phyloP scores from a whole-genome alignment of 768 basidiomycete species.

The Plicaturopsis crispa region DNA sequence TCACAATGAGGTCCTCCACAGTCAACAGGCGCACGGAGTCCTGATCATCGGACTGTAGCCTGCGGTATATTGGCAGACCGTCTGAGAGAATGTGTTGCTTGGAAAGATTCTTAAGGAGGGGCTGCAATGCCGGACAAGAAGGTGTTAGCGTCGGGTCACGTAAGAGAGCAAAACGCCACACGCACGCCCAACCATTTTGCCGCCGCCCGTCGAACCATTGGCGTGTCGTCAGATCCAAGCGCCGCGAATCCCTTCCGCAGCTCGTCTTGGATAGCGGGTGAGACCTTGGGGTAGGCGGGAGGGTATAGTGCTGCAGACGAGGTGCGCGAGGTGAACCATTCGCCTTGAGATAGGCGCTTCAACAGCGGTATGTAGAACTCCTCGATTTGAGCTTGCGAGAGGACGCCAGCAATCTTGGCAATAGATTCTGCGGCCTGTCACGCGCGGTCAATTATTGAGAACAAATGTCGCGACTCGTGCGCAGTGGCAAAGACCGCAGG shows the following conservation, averaged over 20 bases:
- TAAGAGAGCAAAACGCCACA: constrained; percentile 10
- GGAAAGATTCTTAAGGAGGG: constrained; percentile 71
- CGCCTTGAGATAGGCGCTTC: constrained; percentile 82
- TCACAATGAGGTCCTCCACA: constrained; percentile 90
- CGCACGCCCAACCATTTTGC: constrained; percentile 94
- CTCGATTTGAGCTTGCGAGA: constrained; percentile 78
- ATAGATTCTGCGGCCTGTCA: constrained; percentile 90
- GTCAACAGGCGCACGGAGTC: constrained; percentile 95
- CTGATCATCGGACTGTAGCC: constrained; percentile 93
- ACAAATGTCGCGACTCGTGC: background rate
- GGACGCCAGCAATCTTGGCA: constrained; percentile 74
- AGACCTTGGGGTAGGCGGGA: constrained; percentile 79
- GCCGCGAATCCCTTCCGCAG: constrained; percentile 77
- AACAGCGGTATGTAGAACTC: constrained; percentile 88
- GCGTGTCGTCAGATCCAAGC: constrained; percentile 90
- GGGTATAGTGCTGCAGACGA: constrained; percentile 93
- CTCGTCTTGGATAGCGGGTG: constrained; percentile 72
- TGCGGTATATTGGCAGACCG: constrained; percentile 86
- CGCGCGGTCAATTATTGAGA: background rate
- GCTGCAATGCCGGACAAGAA: constrained; percentile 32
- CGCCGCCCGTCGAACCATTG: constrained; percentile 95
- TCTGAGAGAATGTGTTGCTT: constrained; percentile 80
- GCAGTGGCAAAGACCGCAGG: background rate
- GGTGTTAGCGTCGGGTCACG: constrained; percentile 8
- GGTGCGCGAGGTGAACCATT: constrained; percentile 98